Conservation (phyloP, 2,329 filamentous ascomycete species). For the Clarireedia paspali region DNA sequence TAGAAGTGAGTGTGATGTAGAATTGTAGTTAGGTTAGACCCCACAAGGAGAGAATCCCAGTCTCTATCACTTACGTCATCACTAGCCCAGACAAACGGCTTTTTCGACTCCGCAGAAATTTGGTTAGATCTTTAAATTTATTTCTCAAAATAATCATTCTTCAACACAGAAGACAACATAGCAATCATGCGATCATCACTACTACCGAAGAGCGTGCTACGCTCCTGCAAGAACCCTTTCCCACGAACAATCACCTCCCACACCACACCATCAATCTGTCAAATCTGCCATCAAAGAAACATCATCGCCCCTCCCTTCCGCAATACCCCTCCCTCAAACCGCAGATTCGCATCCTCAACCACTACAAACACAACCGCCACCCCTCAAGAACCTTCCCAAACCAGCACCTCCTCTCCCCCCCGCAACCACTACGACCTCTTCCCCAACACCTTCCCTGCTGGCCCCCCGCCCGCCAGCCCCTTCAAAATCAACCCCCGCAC, state of each 20-base stretch:
- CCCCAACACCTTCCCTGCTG: constrained; percentile 65
- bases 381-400: neutral
- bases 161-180: no score
- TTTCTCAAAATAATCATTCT: no score
- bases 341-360: neutral
- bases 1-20: no score
- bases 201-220: neutral
- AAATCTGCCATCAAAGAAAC: neutral
- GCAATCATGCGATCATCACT: constrained; percentile 1
- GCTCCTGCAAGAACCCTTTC: neutral
- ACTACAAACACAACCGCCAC: neutral
- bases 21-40: no score
- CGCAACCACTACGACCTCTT: constrained; percentile 82
- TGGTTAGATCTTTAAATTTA: no score
- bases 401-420: constrained; percentile 7
- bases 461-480: constrained; percentile 68
- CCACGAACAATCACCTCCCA: neutral
- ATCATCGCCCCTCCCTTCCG: neutral
- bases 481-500: constrained; percentile 66
- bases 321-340: neutral
- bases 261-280: neutral
- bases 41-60: no score
- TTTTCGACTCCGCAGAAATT: no score
- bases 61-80: no score
- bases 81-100: no score